phyloP scores from a whole-genome alignment of 371 early-diverging fungal species.

The Sporodiniella umbellata region DNA sequence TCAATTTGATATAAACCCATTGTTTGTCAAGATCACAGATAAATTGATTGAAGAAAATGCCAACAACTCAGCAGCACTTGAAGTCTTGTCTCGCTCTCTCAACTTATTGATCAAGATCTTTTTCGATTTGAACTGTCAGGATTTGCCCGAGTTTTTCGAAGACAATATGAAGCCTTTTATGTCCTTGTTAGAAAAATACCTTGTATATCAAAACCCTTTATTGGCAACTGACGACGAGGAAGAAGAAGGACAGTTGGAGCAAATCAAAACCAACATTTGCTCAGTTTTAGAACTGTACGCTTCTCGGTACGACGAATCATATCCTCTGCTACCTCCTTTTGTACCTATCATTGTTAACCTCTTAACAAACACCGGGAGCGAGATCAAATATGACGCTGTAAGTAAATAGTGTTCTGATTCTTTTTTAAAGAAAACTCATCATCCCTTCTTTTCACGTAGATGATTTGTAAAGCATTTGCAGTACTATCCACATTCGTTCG shows the following conservation, averaged over 20 bases:
- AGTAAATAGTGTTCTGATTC: conserved; percentile 7
- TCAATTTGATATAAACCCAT: no score
- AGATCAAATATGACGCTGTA: conserved; percentile 81
- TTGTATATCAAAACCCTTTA: conserved; percentile 74
- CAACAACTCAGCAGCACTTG: conserved; percentile 59
- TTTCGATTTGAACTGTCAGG: conserved; percentile 91
- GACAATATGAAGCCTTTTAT: conserved; percentile 81
- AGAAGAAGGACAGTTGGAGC: conserved; percentile 81
- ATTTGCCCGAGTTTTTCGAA: conserved; percentile 95
- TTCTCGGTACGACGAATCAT: conserved; percentile 88
- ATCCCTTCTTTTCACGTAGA: conserved; percentile 29
- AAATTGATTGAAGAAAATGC: conserved; percentile 67
- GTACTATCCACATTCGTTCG: conserved; percentile 89
- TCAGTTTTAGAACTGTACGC: conserved; percentile 88
- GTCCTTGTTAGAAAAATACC: conserved; percentile 79
- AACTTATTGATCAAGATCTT: conserved; percentile 82
- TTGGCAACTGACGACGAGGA: conserved; percentile 79
- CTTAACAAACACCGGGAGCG: conserved; percentile 65
- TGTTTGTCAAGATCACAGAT: conserved; percentile 67
- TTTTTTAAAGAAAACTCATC: no score
- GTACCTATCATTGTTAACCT: conserved; percentile 85
- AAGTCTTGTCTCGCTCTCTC: conserved; percentile 72
- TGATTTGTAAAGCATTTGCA: conserved; percentile 85
- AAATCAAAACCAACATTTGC: conserved; percentile 86
- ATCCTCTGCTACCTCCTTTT: conserved; percentile 72